Conservation (phyloP, 768 basidiomycete species). For the Botryobasidium botryosum region DNA sequence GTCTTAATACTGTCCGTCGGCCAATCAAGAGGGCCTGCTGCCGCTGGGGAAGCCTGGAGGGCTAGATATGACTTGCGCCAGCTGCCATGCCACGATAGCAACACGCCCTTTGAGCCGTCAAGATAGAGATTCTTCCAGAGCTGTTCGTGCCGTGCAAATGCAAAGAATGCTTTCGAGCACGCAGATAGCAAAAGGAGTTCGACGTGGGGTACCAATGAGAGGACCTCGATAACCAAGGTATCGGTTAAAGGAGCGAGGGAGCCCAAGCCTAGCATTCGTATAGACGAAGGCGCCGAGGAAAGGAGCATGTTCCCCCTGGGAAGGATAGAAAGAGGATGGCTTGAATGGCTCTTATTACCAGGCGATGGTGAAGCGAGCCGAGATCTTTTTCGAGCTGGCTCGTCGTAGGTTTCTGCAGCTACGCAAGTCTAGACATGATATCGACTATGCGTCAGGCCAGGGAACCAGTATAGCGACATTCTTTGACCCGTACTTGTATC, state of each 20-base stretch:
- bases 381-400: no score
- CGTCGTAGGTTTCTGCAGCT: no score
- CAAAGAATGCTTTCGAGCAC: constrained; percentile 5
- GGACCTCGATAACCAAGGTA: constrained; percentile 1
- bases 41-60: neutral
- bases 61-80: constrained; percentile 7
- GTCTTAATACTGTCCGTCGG: constrained; percentile 3
- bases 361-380: no score
- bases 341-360: no score
- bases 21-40: constrained; percentile 1
- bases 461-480: no score
- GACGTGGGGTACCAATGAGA: neutral
- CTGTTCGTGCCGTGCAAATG: constrained; percentile 3
- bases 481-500: no score
- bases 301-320: constrained; percentile 8
- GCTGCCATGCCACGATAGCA: constrained; percentile 3
- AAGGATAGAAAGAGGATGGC: constrained; percentile 5
- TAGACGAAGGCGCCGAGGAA: neutral
- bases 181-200: neutral
- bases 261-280: constrained; percentile 4
- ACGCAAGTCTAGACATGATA: no score
- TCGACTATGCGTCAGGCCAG: no score
- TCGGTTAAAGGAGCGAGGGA: constrained; percentile 1
- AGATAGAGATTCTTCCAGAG: constrained; percentile 6
- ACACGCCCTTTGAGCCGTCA: neutral